Evolutionary conservation across 768 basidiomycete genomes (phyloP).

Genomic region (Trametes cinnabarina): DNA sequence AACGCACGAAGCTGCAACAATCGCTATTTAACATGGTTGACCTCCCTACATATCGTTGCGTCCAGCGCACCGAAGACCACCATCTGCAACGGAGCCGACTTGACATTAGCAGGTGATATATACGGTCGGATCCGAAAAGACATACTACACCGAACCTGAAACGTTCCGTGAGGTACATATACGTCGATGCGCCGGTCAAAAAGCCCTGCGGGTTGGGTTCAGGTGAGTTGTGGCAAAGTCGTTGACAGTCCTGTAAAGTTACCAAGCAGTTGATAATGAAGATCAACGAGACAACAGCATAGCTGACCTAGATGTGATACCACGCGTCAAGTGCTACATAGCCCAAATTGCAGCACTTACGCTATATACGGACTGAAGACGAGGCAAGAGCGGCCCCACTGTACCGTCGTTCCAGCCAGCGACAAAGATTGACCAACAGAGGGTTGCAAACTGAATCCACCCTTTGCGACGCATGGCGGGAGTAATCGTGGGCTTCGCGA

Average conservation of each 20-base stretch:
- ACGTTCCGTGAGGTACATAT: constrained; percentile 43
- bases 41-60: background rate
- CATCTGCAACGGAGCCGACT: background rate
- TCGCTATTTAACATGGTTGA: background rate
- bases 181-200: constrained; percentile 43
- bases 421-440: constrained; percentile 56
- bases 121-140: background rate
- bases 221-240: background rate
- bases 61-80: constrained; percentile 1
- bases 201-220: constrained; percentile 38
- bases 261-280: constrained; percentile 51
- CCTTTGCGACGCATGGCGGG: constrained; percentile 2
- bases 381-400: constrained; percentile 69
- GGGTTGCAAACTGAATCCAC: constrained; percentile 48
- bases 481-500: background rate
- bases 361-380: constrained; percentile 56
- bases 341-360: constrained; percentile 23
- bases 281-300: constrained; percentile 54
- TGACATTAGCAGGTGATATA: background rate
- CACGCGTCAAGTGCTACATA: background rate
- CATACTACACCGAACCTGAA: constrained; percentile 46
- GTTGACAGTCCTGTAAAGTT: constrained; percentile 10
- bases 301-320: constrained; percentile 37
- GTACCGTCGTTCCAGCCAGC: constrained; percentile 78
- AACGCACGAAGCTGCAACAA: constrained; percentile 41